Base-by-base conservation (phyloP, 2,329 filamentous ascomycete genomes). In the Beauveria varroae region DNA sequence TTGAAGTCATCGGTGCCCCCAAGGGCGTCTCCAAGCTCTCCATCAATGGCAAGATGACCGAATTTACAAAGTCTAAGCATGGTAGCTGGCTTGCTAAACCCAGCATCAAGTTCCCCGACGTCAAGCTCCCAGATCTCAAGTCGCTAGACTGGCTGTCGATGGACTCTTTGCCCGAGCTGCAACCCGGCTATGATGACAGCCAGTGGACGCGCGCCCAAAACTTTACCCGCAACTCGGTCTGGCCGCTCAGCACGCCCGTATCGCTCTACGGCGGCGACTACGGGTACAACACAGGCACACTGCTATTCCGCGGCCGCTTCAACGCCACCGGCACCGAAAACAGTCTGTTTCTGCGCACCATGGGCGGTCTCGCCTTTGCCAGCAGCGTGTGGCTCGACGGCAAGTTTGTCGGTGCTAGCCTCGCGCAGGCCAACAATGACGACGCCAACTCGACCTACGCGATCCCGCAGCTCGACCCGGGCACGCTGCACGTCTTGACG, bases 251-350 rank as follows among this genome's bases (percentile, higher is more conserved):
- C 5, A 90, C 87, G 0, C 86, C 87, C 0, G 82, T 80, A 0
- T 83, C 81, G 1, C 79, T 91, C 0, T 90, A 87, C 68, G 78
- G 80, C 1, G 81, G 81, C 51, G 88, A 91, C 72, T 91, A 91
- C 68, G 87, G 88, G 26, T 91, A 83, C 74, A 79, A 88, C 69
- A 81, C 83, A 0, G 86, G 88, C 22, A 81, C 79, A 5, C 76
- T 90, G 0, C 67, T 91, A 52, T 91, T 83, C 76, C 80, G 87
- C 9, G 88, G 87, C 4, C 79, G 83, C 63, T 91, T 91, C 70
- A 78, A 73, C 3, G 82, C 85, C 7, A 81, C 75, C 3, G 86
- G 85, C 20, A 73, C 78, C 14, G 86, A 89, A 65, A 76, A 75
- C 0, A 76, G 72, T 0, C 72, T 90, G 57, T 80, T 74, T 64